Evolutionary conservation across 2,329 filamentous ascomycete species (phyloP), one percentile per base, ranked within the genome.

Genomic region (Hymenoscyphus occultus): DNA sequence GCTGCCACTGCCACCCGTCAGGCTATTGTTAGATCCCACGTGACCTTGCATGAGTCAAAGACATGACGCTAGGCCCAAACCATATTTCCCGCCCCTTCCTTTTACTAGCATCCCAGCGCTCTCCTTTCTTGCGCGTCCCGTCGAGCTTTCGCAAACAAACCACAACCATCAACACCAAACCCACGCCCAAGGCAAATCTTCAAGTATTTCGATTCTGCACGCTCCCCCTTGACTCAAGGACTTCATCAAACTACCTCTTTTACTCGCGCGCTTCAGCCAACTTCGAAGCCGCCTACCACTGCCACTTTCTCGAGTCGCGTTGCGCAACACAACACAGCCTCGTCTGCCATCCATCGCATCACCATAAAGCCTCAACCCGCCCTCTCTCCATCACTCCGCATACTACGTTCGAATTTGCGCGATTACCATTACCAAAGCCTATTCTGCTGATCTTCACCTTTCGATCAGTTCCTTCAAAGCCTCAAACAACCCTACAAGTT

Each of bases 401-500:
- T 66, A 67, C 61, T 56, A 69, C 62, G 66, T 69, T 70, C 70
- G 59, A 67, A 61, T 63, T 67, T 60, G 5, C 65, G 62, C 48
- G 51, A 56, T 40, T 13, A 68, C 72, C 63, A 56, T 40, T 13
- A 68, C 72, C 63, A 48, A 71, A 64, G 68, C 63, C 67, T 64
- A 65, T 71, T 67, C 70, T 70, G 63, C 68, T 72, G 71, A 75
- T 73, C 70, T 72, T 73, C 70, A 73, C 13, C 19, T 10, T 22
- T 54, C 22, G 48, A 54, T 54, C 48, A 54, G 13, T 22, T 12
- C 19, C 45, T 2, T 16, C 19, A 51, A 51, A 16, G n/a, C 48
- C 48, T 54, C 48, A 54, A 13, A 22, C 48, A 22, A 13, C n/a
- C 40, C 63, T 66, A 69, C 64, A 66, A 68, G 64, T 71, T 65